Base-by-base conservation (phyloP, 1,139 yeast genomes). In the Yamadazyma dendronema region DNA sequence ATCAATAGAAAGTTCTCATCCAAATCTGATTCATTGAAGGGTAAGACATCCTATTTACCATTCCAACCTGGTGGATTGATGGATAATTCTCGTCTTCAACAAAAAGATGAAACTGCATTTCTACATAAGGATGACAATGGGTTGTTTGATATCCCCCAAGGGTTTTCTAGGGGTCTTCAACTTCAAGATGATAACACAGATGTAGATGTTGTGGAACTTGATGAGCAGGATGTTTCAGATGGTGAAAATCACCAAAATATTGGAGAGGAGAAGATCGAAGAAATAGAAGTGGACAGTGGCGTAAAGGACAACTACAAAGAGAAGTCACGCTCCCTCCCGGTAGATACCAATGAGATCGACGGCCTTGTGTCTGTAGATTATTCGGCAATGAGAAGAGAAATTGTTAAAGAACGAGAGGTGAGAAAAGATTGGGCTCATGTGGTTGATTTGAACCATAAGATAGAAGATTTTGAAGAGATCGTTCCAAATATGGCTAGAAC, bases 401-500 rank as follows among this genome's bases (percentile, higher is more conserved):
- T 61, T 34, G 56, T 59, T 3, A 53, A 59, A 19, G 63, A 61
- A 17, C 50, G 60, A 24, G 59, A 58, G 37, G 48, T 60, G 17
- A 78, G 77, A 42, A 79, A 76, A 43, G 79, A 82, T 40, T 92
- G 97, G 97, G 98, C 99, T 0, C 98, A 92, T 62, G 79, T 87
- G 34, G 96, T 92, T 14, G 96, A 92, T 53, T 67, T 92, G 36
- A 81, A 86, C 53, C 95, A 88, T 52, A 79, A 75, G 40, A 77
- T 92, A 42, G 86, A 84, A 27, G 89, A 94, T 57, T 94, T 92
- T 53, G 71, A 76, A 13, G 96, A 89, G 48, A 67, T 92, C 40
- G 90, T 92, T 8, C 98, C 98, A 1, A 81, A 86, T 43, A 90
- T 90, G 71, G 98, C 98, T 1, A 73, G 96, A 38, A 80, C 77